Conservation (phyloP, 208 protist species). For the Vickermania spadyakhi region DNA sequence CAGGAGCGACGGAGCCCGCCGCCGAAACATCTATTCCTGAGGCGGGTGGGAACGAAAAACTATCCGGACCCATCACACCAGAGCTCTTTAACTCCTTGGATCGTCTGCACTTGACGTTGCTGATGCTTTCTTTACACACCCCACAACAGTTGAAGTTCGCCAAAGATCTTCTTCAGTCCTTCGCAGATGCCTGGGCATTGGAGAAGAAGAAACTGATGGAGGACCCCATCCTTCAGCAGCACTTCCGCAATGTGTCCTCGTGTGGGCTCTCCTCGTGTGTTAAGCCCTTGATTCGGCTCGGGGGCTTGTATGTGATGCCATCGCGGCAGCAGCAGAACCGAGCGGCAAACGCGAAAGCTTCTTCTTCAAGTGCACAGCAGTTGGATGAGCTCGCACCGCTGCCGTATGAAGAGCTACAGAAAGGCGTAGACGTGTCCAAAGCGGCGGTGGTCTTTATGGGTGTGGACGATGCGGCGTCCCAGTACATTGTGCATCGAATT, state of each 20-base stretch:
- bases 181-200: constrained; percentile 2
- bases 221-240: neutral
- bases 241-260: too few species aligned
- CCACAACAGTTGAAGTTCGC: constrained; percentile 41
- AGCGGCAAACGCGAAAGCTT: too few species aligned
- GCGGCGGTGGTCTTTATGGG: constrained; percentile 75
- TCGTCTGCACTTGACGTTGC: constrained; percentile 64
- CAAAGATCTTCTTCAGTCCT: constrained; percentile 25
- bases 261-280: too few species aligned
- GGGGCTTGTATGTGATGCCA: neutral
- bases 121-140: constrained; percentile 52
- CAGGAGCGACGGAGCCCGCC: neutral
- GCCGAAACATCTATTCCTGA: constrained; percentile 11
- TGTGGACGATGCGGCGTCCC: constrained; percentile 22
- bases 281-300: neutral
- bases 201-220: neutral
- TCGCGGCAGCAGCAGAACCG: neutral
- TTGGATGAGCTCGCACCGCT: neutral
- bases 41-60: constrained; percentile 4
- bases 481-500: constrained; percentile 10
- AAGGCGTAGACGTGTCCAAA: constrained; percentile 15
- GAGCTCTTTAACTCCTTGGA: constrained; percentile 35
- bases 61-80: constrained; percentile 8
- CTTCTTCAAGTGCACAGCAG: neutral
- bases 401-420: neutral